Evolutionary conservation across 208 protist species (phyloP).

Genomic region (Crithidia expoeki): DNA sequence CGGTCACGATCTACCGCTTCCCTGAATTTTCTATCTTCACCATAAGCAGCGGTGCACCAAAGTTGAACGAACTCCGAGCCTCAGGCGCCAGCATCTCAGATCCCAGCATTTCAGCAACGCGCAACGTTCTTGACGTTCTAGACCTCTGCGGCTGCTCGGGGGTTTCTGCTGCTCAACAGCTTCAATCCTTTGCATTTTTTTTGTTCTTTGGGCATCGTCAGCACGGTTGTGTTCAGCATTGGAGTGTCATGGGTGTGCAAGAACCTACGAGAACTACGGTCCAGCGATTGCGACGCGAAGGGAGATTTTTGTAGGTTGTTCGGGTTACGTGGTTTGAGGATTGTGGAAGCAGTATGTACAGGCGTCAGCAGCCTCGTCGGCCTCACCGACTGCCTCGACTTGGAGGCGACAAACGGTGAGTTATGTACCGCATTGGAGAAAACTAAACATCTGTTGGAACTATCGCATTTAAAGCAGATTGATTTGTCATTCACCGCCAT

Average conservation of each 20-base stretch:
- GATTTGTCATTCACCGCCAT: not conserved
- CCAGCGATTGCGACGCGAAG: not conserved
- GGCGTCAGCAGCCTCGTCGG: not conserved
- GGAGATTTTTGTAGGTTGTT: not conserved
- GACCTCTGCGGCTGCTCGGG: not conserved
- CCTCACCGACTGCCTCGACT: not conserved
- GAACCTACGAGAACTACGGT: not conserved
- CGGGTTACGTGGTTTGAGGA: not conserved
- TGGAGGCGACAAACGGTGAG: not conserved
- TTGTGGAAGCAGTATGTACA: not conserved
- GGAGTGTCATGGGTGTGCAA: not conserved
- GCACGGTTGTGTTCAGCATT: not conserved
- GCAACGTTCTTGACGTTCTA: not conserved
- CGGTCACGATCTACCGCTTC: not conserved
- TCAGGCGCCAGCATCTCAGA: not conserved
- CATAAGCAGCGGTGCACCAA: not conserved
- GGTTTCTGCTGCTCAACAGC: not conserved
- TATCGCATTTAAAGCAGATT: not conserved
- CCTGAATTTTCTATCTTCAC: not conserved
- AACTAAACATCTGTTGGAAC: not conserved
- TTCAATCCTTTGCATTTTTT: not conserved
- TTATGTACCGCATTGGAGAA: not conserved
- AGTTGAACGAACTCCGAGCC: not conserved
- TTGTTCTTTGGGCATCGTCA: not conserved
- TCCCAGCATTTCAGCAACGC: not conserved